Conservation (phyloP, 2,329 filamentous ascomycete genomes). For the Colletotrichum graminicola region DNA sequence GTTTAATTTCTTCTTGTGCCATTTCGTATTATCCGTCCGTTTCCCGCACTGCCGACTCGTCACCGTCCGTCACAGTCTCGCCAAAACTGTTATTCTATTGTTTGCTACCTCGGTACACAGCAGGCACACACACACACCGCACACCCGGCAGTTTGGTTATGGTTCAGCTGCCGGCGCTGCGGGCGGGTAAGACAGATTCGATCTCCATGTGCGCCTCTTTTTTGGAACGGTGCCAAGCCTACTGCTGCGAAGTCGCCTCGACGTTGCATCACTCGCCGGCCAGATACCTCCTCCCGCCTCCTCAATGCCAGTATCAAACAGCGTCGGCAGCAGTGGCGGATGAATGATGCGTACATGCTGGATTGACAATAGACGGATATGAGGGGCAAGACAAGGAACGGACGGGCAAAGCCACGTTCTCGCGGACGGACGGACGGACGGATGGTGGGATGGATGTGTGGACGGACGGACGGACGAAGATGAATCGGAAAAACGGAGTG, state of each 20-base stretch:
- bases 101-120: neutral
- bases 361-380: slow-evolving; percentile 5
- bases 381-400: slow-evolving; percentile 14
- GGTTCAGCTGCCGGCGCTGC: neutral
- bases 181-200: neutral
- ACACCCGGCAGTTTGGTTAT: slow-evolving; percentile 16
- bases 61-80: slow-evolving; percentile 8
- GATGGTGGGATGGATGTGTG: too few species aligned
- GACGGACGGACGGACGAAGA: slow-evolving; percentile 12
- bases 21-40: slow-evolving; percentile 2
- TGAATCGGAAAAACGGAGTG: neutral
- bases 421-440: neutral
- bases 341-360: neutral
- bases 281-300: neutral
- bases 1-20: neutral
- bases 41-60: neutral
- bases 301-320: neutral
- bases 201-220: slow-evolving; percentile 10
- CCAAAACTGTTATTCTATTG: slow-evolving; percentile 3
- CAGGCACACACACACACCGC: neutral
- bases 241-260: slow-evolving; percentile 6
- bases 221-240: neutral
- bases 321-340: neutral
- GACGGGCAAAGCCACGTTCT: slow-evolving; percentile 26
- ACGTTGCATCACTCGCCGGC: too few species aligned